Percentiles rank a stretch among this genome's conserved stretches.
phyloP scores from a whole-genome alignment of 2,329 filamentous ascomycete species.

The Xylariales sp. region DNA sequence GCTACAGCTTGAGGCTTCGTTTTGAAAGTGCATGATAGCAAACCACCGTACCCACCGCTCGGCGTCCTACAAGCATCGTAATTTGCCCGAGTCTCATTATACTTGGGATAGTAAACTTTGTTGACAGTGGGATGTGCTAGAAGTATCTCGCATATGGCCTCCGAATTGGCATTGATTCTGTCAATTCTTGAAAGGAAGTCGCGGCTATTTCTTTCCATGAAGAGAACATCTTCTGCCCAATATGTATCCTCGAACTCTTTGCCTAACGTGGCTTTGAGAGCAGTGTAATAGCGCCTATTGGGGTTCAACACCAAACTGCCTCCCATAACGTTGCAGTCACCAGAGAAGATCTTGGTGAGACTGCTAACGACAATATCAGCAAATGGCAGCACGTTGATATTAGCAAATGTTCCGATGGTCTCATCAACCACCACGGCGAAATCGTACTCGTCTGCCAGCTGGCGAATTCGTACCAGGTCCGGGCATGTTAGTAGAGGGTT shows the following conservation, averaged over 20 bases:
- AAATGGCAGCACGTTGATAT: slow-evolving; percentile 85
- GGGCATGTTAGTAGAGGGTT: slow-evolving; percentile 87
- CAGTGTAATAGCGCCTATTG: slow-evolving; percentile 63
- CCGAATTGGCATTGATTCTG: slow-evolving; percentile 80
- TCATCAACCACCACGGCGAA: slow-evolving; percentile 93
- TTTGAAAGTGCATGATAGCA: slow-evolving; percentile 81
- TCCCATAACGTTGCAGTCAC: slow-evolving; percentile 98
- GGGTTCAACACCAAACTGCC: slow-evolving; percentile 67
- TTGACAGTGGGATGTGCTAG: slow-evolving; percentile 61
- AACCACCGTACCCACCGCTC: slow-evolving; percentile 80
- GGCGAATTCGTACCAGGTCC: slow-evolving; percentile 75
- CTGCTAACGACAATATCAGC: slow-evolving; percentile 93
- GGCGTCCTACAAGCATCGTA: slow-evolving; percentile 77
- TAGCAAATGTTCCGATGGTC: slow-evolving; percentile 94
- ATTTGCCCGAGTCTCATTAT: slow-evolving; percentile 60
- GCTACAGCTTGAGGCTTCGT: slow-evolving; percentile 64
- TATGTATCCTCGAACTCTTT: slow-evolving; percentile 80
- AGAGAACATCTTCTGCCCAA: slow-evolving; percentile 91
- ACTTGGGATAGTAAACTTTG: slow-evolving; percentile 82
- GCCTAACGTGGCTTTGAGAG: slow-evolving; percentile 62
- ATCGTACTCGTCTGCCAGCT: slow-evolving; percentile 74
- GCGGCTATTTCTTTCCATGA: slow-evolving; percentile 93
- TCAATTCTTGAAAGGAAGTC: slow-evolving; percentile 82
- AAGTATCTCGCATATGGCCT: slow-evolving; percentile 74
- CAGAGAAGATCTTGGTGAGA: slow-evolving; percentile 94